Evolutionary conservation across 768 basidiomycete genomes (phyloP), one percentile per base, ranked within the genome.

Genomic region (Pholiota conissans): DNA sequence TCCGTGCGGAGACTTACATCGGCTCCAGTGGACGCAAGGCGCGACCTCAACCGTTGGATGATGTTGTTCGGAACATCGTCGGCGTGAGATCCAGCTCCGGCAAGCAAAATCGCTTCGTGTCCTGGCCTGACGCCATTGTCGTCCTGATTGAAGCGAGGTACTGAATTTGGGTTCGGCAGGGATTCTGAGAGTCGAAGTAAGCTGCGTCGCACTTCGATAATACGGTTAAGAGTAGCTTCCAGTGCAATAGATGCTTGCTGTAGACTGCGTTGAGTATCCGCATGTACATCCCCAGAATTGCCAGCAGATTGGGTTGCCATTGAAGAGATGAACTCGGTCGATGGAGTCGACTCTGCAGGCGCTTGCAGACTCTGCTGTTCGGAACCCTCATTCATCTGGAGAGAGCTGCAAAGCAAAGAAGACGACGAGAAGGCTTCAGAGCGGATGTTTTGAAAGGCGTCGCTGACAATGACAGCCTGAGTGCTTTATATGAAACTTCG

Each of bases 161-260:
- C 54, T 53, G 58, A 53, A 32, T 61, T 50, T 27, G 63, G 49
- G 63, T 29, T 48, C 35, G 73, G 66, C 18, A 71, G 47, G n/a
- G 68, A 66, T n/a, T 76, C 75, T 6, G 76, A 69, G 16, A 84
- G 69, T 57, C 75, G 74, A 50, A 78, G 69, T 32, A 86, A 74
- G 60, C 74, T 82, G 28, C 76, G 77, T 57, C 84, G 78, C 49
- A 85, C 77, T 67, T 81, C 79, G 49, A 78, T 76, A 64, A 86
- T 80, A 46, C 81, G 78, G 60, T 73, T 76, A 67, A 82, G 84
- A 20, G 82, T 84, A 32, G 78, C 76, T 53, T 84, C 81, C 35
- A 85, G 71, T 6, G 79, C 79, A n/a, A 73, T 70, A 37, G 83
- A 78, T n/a, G 83, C 81, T 55, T 78, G 74, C 30, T 79, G 79